Evolutionary conservation across 2,329 filamentous ascomycete genomes (phyloP).

Genomic region (Phialophora tarda): DNA sequence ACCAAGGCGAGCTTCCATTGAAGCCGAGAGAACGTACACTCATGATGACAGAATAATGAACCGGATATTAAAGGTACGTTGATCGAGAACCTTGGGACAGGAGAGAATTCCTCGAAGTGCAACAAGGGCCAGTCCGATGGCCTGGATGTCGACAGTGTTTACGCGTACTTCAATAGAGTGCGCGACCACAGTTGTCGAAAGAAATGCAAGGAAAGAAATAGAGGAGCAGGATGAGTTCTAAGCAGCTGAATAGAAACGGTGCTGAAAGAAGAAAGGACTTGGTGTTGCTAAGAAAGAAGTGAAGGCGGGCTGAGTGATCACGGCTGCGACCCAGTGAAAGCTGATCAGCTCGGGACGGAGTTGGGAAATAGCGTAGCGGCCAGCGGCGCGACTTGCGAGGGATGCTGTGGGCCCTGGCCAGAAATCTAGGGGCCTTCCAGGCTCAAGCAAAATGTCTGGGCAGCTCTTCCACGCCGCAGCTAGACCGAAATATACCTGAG

Average conservation of each 20-base stretch:
- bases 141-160: not conserved
- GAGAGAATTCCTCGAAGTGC: not conserved
- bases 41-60: constrained; percentile 29
- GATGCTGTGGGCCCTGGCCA: not conserved
- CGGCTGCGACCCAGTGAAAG: constrained; percentile 6
- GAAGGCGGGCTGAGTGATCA: constrained; percentile 33
- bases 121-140: not conserved
- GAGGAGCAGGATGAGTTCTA: constrained; percentile 21
- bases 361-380: constrained; percentile 11
- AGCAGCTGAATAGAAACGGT: constrained; percentile 26
- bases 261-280: constrained; percentile 24
- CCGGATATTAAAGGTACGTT: constrained; percentile 8
- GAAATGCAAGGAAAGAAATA: constrained; percentile 29
- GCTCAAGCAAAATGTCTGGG: constrained; percentile 17
- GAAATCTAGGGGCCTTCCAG: constrained; percentile 16
- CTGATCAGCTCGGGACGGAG: constrained; percentile 23
- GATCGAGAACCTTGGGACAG: constrained; percentile 10
- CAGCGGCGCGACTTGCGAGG: constrained; percentile 13
- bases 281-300: constrained; percentile 17
- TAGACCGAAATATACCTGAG: not conserved
- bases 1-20: not conserved
- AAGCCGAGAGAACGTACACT: constrained; percentile 28
- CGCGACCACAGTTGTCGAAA: constrained; percentile 15
- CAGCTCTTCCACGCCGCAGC: not conserved
- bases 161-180: constrained; percentile 11